A percentile compares a stretch with the other conserved stretches of the same genome.
These are phyloP conservation scores for Penicillium coffeae DNA, from an alignment of 495 filamentous ascomycete genomes.

Conservation along the genomic window DNA sequence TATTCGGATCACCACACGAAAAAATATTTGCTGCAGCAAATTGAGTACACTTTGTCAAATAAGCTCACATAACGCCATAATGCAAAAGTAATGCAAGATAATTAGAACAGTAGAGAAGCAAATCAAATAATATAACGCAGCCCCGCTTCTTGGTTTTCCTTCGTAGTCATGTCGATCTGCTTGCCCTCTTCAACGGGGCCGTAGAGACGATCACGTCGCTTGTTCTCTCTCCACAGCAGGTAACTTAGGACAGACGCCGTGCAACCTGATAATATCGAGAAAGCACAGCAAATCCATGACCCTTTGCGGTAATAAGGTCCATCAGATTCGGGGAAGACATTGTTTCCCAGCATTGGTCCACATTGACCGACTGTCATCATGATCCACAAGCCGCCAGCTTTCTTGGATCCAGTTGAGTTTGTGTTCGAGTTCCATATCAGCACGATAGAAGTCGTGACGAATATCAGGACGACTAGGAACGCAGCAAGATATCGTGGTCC, in stretches of 20 bases:
- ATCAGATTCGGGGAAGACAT: slow-evolving; percentile 51
- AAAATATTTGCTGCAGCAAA: no score
- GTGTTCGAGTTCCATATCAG: slow-evolving; percentile 10
- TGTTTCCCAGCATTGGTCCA: slow-evolving; percentile 54
- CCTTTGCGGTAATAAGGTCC: slow-evolving; percentile 52
- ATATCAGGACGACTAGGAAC: slow-evolving; percentile 3
- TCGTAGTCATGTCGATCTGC: background rate
- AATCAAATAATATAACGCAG: background rate
- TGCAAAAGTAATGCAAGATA: no score
- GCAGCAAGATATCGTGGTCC: slow-evolving; percentile 23
- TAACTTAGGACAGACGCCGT: slow-evolving; percentile 44
- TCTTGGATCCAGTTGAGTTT: slow-evolving; percentile 8
- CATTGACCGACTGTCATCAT: slow-evolving; percentile 15
- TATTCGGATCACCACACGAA: no score
- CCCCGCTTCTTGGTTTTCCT: background rate
- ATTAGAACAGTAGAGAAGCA: no score
- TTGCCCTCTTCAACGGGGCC: background rate
- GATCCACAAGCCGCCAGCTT: slow-evolving; percentile 12
- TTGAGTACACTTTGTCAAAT: no score
- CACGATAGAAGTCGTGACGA: slow-evolving; percentile 6
- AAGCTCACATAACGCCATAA: no score
- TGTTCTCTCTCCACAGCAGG: slow-evolving; percentile 51
- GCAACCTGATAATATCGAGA: slow-evolving; percentile 53
- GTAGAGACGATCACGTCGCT: slow-evolving; percentile 32
- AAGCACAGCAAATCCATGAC: slow-evolving; percentile 53